These are phyloP conservation scores for Aureobasidium sp. DNA, from an alignment of 2,329 filamentous ascomycete species.

Conservation along the genomic window DNA sequence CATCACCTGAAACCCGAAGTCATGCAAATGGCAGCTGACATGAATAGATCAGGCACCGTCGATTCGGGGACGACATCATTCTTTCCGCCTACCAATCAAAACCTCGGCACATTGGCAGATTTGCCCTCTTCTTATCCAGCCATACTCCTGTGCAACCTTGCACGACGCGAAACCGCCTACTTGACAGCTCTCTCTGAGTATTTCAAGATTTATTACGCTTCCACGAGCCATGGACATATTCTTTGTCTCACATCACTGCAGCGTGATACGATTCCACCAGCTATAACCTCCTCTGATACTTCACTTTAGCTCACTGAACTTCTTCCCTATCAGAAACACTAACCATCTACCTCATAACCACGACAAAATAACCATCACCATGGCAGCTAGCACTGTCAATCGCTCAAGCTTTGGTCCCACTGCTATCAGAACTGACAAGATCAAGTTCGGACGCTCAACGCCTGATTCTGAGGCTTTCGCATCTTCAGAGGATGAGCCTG, in stretches of 20 bases:
- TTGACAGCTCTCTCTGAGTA: not conserved
- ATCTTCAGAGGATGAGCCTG: conserved; percentile 87
- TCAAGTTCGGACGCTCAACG: conserved; percentile 4
- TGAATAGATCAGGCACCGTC: not conserved
- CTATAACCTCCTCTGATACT: not conserved
- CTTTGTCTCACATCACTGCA: not conserved
- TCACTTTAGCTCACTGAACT: not conserved
- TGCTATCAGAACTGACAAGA: not conserved
- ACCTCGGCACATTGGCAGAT: not conserved
- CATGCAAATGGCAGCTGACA: conserved; percentile 1
- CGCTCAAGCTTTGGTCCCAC: not conserved
- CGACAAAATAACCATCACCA: not conserved
- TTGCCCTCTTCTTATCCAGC: not conserved
- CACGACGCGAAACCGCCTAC: not conserved
- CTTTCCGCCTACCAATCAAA: not conserved
- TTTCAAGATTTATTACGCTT: not conserved
- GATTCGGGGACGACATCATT: not conserved
- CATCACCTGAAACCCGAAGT: not conserved
- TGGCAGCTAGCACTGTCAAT: conserved; percentile 1
- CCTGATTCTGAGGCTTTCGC: conserved; percentile 51
- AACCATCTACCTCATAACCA: not conserved
- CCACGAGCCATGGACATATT: not conserved
- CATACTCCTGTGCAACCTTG: not conserved
- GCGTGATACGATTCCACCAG: not conserved
- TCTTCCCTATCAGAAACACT: not conserved